phyloP scores from a whole-genome alignment of 495 filamentous ascomycete genomes.

The Talaromyces borbonicus region DNA sequence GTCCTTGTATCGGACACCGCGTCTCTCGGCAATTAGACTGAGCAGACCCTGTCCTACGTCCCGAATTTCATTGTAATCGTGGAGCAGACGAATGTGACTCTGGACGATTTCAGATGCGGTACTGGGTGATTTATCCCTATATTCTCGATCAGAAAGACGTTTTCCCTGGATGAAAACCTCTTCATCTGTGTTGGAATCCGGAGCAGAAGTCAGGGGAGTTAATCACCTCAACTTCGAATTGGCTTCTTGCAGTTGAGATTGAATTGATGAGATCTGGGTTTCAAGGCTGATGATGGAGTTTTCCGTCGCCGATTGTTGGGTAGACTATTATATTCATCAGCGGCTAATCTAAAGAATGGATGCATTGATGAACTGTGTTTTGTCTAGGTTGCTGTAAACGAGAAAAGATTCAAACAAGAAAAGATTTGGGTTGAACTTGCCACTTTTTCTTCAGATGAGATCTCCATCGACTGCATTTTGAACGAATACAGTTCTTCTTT shows the following conservation, averaged over 20 bases:
- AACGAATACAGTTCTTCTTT: too few species aligned
- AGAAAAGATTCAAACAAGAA: too few species aligned
- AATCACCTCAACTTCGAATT: conserved; percentile 29
- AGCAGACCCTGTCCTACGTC: conserved; percentile 65
- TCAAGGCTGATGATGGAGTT: conserved; percentile 28
- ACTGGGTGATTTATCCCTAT: conserved; percentile 18
- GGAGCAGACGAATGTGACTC: conserved; percentile 56
- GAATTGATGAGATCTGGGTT: conserved; percentile 18
- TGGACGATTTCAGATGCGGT: conserved; percentile 38
- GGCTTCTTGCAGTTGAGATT: conserved; percentile 22
- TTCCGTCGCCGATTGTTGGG: conserved; percentile 12
- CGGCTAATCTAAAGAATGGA: too few species aligned
- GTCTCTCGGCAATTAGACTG: conserved; percentile 61
- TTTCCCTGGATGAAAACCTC: too few species aligned
- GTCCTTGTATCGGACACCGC: conserved; percentile 50
- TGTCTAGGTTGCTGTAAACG: too few species aligned
- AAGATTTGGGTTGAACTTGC: too few species aligned
- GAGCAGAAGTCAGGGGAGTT: background rate
- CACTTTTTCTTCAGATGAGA: too few species aligned
- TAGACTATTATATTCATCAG: too few species aligned
- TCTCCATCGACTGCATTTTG: too few species aligned
- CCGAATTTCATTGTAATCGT: conserved; percentile 71
- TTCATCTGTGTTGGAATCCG: background rate
- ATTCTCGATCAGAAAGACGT: background rate
- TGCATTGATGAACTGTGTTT: too few species aligned